Evolutionary conservation across 192 early-diverging fungal species (phyloP), one percentile per base, ranked within the genome.

Genomic region (Lobosporangium transversale): DNA sequence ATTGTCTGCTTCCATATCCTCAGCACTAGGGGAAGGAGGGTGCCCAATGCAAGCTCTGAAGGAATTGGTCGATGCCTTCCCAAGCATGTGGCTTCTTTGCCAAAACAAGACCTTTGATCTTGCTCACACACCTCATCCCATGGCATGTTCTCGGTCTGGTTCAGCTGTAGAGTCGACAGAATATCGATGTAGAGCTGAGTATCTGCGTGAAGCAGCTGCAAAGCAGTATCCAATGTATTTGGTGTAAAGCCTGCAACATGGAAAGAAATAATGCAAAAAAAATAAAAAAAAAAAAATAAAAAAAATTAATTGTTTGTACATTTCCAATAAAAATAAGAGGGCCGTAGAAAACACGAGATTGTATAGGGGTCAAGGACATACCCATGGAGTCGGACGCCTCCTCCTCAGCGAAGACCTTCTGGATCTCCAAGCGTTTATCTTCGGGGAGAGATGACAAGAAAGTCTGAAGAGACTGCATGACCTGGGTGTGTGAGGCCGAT

Each of bases 401-500:
- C 42, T 79, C 68, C 44, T 82, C 81, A 23, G 81, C 81, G 69
- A 82, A 82, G 54, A 79, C 76, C 42, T 43, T 62, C 30, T 66
- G 59, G 62, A 82, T 69, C 33, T 69, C 50, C 18, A 68, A 48
- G 18, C 71, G 51, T n/a, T 58, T 79, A 4, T 60, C 52, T 29
- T 68, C 69, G 30, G 76, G 78, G 3, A 75, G 31, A 3, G 55
- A 47, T 17, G 67, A 74, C 6, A 82, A 59, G 62, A 82, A 82
- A 10, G 56, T 65, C 51, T 82, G 76, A 15, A 82, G 63, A 31
- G 70, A 69, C 50, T 62, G 67, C 81, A 79, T 79, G 49, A 82
- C 81, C 54, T 79, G 68, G 17, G 76, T 55, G 53, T 82, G 81
- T 37, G 76, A 79, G 14, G 81, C 81, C 0, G 81, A 82, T 15